Conservation (phyloP, 306 rosid genomes). For the Pterocarpus macrocarpus region DNA sequence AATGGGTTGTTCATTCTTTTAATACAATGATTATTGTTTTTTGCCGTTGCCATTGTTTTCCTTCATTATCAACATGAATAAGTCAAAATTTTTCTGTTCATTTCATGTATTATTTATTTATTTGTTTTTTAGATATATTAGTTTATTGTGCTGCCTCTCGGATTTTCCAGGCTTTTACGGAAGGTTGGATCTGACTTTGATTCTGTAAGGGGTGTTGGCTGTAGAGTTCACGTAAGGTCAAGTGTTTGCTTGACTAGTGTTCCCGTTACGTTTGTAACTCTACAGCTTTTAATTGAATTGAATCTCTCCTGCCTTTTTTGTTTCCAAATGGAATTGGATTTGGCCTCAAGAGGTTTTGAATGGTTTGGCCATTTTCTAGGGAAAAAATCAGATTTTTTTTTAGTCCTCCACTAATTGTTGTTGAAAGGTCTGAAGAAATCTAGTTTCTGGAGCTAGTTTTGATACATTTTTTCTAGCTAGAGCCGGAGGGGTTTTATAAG, state of each 20-base stretch:
- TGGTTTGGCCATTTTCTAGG: background rate
- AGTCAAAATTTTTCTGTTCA: background rate
- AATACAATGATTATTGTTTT: constrained; percentile 22
- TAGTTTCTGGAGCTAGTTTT: constrained; percentile 38
- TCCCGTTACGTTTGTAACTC: constrained; percentile 27
- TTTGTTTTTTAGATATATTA: constrained; percentile 29
- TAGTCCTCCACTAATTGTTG: constrained; percentile 34
- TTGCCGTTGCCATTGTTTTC: constrained; percentile 42
- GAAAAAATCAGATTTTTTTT: constrained; percentile 33
- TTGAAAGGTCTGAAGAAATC: constrained; percentile 56
- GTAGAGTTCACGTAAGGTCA: constrained; percentile 48
- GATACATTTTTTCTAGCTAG: constrained; percentile 44
- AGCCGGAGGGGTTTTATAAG: constrained; percentile 48
- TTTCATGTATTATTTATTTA: background rate
- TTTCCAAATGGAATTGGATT: constrained; percentile 40
- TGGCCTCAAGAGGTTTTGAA: background rate
- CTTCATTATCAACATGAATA: constrained; percentile 36
- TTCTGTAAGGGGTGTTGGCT: constrained; percentile 39
- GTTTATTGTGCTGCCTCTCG: constrained; percentile 51
- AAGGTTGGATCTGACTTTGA: constrained; percentile 78
- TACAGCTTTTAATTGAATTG: constrained; percentile 41
- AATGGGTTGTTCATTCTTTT: constrained; percentile 34
- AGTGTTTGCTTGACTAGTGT: constrained; percentile 45
- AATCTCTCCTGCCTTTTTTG: constrained; percentile 50
- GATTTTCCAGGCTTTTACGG: constrained; percentile 76